Percentiles rank a stretch among this genome's conserved stretches.
phyloP scores from a whole-genome alignment of 495 filamentous ascomycete species.

The Penicillium simplicissimum region DNA sequence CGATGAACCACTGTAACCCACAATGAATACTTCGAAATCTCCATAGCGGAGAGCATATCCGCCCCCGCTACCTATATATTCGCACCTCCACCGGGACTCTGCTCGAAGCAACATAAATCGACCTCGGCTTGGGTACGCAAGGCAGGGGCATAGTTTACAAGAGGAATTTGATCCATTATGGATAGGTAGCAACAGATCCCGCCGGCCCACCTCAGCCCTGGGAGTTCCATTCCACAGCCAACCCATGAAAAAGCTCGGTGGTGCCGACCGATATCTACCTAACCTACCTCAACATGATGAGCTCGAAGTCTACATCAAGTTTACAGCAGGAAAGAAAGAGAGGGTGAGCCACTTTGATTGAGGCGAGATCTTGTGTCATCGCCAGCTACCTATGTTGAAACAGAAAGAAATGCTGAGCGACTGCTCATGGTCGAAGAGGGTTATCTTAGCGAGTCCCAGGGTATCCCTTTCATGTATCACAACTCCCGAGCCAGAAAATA shows the following conservation, averaged over 20 bases:
- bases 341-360: constrained; percentile 7
- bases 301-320: not conserved
- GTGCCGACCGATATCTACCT: too few relatives aligned
- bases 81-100: too few relatives aligned
- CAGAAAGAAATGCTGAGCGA: constrained; percentile 16
- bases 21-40: too few relatives aligned
- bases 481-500: constrained; percentile 15
- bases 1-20: too few relatives aligned
- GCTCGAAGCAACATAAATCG: too few relatives aligned
- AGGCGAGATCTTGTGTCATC: constrained; percentile 1
- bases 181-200: too few relatives aligned
- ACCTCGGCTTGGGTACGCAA: too few relatives aligned
- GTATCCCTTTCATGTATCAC: constrained; percentile 27
- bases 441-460: constrained; percentile 26
- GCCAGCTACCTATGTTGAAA: constrained; percentile 1
- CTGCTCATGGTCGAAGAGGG: constrained; percentile 6
- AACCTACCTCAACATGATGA: not conserved
- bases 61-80: too few relatives aligned
- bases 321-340: not conserved
- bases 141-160: too few relatives aligned
- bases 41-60: too few relatives aligned
- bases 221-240: not conserved
- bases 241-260: not conserved
- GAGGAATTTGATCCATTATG: too few relatives aligned
- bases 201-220: too few relatives aligned